Base-by-base conservation (phyloP, 164 flowering plant species). In the Platanus orientalis region DNA sequence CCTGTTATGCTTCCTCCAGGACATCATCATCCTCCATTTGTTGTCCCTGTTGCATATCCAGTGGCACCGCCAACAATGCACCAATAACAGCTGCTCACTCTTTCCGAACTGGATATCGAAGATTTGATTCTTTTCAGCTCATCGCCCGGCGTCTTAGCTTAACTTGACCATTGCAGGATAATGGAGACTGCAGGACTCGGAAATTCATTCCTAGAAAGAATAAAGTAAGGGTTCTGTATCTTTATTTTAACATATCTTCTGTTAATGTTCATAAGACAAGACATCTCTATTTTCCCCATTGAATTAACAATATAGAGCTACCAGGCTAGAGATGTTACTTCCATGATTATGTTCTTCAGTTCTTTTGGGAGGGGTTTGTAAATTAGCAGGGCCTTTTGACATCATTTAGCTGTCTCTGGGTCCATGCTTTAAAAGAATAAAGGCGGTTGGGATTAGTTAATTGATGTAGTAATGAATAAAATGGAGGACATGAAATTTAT, bases 1-100 rank as follows among this genome's bases (percentile, higher is more conserved):
- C 96, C 96, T 0, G 90, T 86, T 0, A 81, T 86, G 86, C 73
- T 88, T 40, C 84, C 88, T 57, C 78, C 80, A 0, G 77, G 79
- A 19, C 81, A 68, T 58, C 78, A 68, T 58, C 78, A 74, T 6
- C 77, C 79, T 48, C 85, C 86, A 3, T 87, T 83, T 45, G 76
- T 73, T 49, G 67, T 86, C 51, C 88, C 89, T 0, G 68, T 85
- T 13, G 84, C 89, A 29, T 88, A 84, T 53, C 89, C 91, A 0
- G 60, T 84, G 72, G 77, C 86, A 24, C 91, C 89, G 1, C 83
- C 80, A 20, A 25, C 84, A 57, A 78, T 80, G 84, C 84, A 85
- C 65, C 86, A 77, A 69, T 80, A 68, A 12, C 17, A 9, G 49
- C 47, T 39, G n/a, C 58, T 64, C 45, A 32, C 4, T 55, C 40